Conservation (phyloP, 805 yeast species). For the Candida silvicultrix region DNA sequence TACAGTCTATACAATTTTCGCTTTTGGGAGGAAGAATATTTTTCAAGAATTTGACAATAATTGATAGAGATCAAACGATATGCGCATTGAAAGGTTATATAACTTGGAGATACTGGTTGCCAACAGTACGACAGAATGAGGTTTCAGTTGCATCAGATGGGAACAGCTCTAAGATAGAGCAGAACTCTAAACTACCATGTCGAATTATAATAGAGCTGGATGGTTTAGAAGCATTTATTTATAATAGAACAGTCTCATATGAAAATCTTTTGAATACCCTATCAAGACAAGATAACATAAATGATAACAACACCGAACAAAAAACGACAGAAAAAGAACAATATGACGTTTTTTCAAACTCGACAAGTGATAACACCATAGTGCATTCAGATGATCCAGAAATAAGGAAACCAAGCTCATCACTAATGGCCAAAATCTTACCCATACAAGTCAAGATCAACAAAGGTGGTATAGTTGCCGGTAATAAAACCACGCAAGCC, state of each 20-base stretch:
- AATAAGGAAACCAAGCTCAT: not conserved
- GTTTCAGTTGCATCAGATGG: not conserved
- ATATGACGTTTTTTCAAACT: conserved; percentile 7
- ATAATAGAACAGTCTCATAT: conserved; percentile 75
- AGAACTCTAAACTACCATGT: conserved; percentile 47
- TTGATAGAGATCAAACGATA: conserved; percentile 68
- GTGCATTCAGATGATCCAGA: conserved; percentile 3
- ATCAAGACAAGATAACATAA: conserved; percentile 11
- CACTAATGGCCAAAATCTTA: conserved; percentile 29
- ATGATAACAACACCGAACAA: conserved; percentile 7
- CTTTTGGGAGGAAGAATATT: conserved; percentile 78
- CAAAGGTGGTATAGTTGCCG: conserved; percentile 71
- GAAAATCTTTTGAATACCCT: conserved; percentile 48
- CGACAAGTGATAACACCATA: conserved; percentile 11
- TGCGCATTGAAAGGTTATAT: conserved; percentile 65
- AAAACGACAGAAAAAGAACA: conserved; percentile 6
- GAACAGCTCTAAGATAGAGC: conserved; percentile 16
- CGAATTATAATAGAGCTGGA: conserved; percentile 53
- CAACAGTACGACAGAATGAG: conserved; percentile 21
- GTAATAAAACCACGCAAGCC: conserved; percentile 74
- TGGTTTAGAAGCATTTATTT: conserved; percentile 80
- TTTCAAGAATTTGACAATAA: conserved; percentile 66
- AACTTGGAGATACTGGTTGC: conserved; percentile 91
- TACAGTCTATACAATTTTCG: conserved; percentile 73
- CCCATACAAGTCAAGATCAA: conserved; percentile 60